Conservation (phyloP, 805 yeast genomes). For the Kuraishia capsulata region DNA sequence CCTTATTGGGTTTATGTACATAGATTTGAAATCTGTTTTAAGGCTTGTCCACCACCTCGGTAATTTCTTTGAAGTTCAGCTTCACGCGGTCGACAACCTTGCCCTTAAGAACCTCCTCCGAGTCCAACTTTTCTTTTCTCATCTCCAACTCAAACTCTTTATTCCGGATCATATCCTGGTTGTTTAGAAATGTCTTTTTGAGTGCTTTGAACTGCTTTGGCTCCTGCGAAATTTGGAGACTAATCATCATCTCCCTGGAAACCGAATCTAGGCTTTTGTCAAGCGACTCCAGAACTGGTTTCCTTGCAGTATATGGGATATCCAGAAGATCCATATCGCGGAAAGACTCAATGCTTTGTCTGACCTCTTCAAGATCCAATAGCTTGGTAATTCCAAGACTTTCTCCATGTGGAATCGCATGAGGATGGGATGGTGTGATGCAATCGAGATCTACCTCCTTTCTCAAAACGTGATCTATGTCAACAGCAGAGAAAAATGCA, state of each 20-base stretch:
- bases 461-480: constrained; percentile 77
- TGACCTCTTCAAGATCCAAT: constrained; percentile 28
- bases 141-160: constrained; percentile 9
- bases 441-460: constrained; percentile 92
- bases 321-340: constrained; percentile 9
- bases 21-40: too few relatives aligned
- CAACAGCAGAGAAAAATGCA: constrained; percentile 93
- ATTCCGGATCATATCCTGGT: constrained; percentile 7
- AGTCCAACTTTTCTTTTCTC: constrained; percentile 6
- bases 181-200: constrained; percentile 12
- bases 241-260: constrained; percentile 14
- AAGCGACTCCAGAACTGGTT: constrained; percentile 16
- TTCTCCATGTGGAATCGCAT: constrained; percentile 71
- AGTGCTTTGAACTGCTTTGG: constrained; percentile 18
- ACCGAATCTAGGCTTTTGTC: constrained; percentile 16
- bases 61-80: not conserved
- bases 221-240: constrained; percentile 19
- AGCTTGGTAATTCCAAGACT: constrained; percentile 52
- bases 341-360: constrained; percentile 12
- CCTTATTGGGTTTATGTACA: too few relatives aligned
- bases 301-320: constrained; percentile 5
- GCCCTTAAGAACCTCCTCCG: constrained; percentile 4
- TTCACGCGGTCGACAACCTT: not conserved
- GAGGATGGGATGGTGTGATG: constrained; percentile 78
- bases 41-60: not conserved